Percentiles rank a stretch among this genome's conserved stretches.
phyloP scores from a whole-genome alignment of 352 stramenopile genomes.

The Pythium brachiatum region DNA sequence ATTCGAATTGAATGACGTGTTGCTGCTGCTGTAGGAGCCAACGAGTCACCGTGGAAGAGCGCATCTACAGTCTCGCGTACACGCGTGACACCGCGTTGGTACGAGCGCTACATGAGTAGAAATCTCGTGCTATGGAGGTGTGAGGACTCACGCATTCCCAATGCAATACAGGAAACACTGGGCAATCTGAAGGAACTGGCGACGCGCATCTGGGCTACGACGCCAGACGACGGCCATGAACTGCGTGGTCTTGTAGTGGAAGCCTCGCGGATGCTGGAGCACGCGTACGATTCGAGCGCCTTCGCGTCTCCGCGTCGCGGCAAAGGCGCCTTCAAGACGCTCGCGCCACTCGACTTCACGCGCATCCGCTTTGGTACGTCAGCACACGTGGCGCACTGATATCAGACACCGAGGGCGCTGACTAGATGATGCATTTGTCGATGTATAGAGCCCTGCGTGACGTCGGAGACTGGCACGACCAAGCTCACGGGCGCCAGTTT shows the following conservation, averaged over 20 bases:
- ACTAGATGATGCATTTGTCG: too few species aligned
- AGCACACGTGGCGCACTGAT: neutral
- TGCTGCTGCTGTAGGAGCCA: slow-evolving; percentile 29
- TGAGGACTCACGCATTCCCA: too few species aligned
- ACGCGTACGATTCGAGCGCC: slow-evolving; percentile 59
- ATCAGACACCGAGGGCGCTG: too few species aligned
- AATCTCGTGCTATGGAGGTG: too few species aligned
- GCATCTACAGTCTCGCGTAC: slow-evolving; percentile 59
- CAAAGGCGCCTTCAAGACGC: slow-evolving; percentile 48
- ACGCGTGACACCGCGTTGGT: slow-evolving; percentile 70
- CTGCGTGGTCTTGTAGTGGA: slow-evolving; percentile 39
- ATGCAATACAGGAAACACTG: slow-evolving; percentile 48
- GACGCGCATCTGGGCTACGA: slow-evolving; percentile 23
- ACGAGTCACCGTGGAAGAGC: slow-evolving; percentile 52
- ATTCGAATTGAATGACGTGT: neutral
- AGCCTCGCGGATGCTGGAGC: slow-evolving; percentile 43
- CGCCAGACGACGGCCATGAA: slow-evolving; percentile 31
- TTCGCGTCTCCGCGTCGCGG: slow-evolving; percentile 55
- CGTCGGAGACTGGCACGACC: neutral
- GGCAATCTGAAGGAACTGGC: slow-evolving; percentile 65
- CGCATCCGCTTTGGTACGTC: slow-evolving; percentile 55
- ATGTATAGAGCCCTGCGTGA: slow-evolving; percentile 8
- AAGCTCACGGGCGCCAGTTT: slow-evolving; percentile 20
- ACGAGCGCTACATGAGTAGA: slow-evolving; percentile 2
- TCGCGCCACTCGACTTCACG: slow-evolving; percentile 42